Evolutionary conservation across 2,329 filamentous ascomycete genomes (phyloP), one percentile per base, ranked within the genome.

Genomic region (Raffaelea deltoideospora): DNA sequence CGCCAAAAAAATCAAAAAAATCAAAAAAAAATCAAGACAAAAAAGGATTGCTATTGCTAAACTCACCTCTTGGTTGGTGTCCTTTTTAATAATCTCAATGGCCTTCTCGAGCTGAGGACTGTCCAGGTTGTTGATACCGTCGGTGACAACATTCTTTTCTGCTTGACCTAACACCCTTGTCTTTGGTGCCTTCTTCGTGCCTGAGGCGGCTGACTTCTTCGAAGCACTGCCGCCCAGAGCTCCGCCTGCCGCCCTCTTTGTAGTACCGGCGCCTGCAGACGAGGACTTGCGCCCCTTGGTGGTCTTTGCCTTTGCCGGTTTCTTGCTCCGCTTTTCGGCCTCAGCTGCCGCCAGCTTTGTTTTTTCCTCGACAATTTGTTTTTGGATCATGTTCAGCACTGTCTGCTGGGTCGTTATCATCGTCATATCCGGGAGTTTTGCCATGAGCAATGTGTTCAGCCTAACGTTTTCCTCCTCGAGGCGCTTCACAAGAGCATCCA

Each of bases 141-240:
- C 78, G 2, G 85, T 88, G 40, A 98, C 92, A 45, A 87, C 74
- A 40, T 90, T 84, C 64, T 96, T 96, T 59, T 98, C 86, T 4
- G 79, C 67, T 41, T 74, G 78, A 31, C 85, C 74, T 50, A 82
- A 72, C 37, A 69, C 69, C n/a, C 67, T 62, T 48, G 72, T 76
- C 42, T 64, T 67, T 0, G 56, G 50, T 4, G 58, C 49, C 48
- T 69, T 69, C 53, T 71, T 72, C 31, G 38, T 2, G 50, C 44
- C 41, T 15, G 53, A 30, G 3, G 21, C 29, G 5, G 33, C 50
- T 15, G 51, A 47, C 41, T 52, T 53, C 38, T 49, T 73, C 63
- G 40, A 38, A 3, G 29, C 4, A 1, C 2, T 15, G 1, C 53
- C 43, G 5, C 32, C 33, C 8, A n/a, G 19, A n/a, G 9, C 31